These are phyloP conservation scores for Thelephora ganbajun DNA, from an alignment of 768 basidiomycete genomes.

Conservation along the genomic window DNA sequence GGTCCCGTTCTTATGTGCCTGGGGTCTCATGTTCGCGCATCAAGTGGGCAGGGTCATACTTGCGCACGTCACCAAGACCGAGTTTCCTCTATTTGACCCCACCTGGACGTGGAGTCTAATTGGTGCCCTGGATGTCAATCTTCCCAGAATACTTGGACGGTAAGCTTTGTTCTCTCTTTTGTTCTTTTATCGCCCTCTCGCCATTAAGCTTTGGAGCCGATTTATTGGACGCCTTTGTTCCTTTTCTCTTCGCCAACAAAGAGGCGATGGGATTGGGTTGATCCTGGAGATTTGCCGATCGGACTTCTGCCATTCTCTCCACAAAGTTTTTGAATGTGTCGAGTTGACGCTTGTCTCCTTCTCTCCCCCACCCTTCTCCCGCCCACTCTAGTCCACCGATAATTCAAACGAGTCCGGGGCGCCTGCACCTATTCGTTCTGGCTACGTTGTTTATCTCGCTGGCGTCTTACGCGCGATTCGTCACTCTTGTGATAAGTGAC, in stretches of 20 bases:
- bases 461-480: constrained; percentile 63
- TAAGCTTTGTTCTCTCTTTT: constrained; percentile 21
- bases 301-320: too few relatives aligned
- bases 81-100: constrained; percentile 80
- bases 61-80: constrained; percentile 73
- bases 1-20: constrained; percentile 79
- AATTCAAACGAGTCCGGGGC: constrained; percentile 52
- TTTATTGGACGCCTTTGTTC: neutral
- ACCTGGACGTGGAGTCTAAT: constrained; percentile 75
- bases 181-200: constrained; percentile 1
- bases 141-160: constrained; percentile 54
- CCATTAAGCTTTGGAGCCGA: neutral
- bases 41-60: constrained; percentile 89
- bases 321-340: too few relatives aligned
- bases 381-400: constrained; percentile 37
- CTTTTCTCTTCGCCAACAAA: neutral
- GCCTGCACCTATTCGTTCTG: constrained; percentile 60
- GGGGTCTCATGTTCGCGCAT: constrained; percentile 87
- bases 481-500: constrained; percentile 67
- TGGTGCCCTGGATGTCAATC: constrained; percentile 73
- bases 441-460: constrained; percentile 56
- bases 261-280: too few relatives aligned
- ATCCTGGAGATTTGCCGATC: too few relatives aligned
- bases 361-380: neutral
- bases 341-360: neutral